These are phyloP conservation scores for Candida railenensis DNA, from an alignment of 805 yeast species.

Conservation along the genomic window DNA sequence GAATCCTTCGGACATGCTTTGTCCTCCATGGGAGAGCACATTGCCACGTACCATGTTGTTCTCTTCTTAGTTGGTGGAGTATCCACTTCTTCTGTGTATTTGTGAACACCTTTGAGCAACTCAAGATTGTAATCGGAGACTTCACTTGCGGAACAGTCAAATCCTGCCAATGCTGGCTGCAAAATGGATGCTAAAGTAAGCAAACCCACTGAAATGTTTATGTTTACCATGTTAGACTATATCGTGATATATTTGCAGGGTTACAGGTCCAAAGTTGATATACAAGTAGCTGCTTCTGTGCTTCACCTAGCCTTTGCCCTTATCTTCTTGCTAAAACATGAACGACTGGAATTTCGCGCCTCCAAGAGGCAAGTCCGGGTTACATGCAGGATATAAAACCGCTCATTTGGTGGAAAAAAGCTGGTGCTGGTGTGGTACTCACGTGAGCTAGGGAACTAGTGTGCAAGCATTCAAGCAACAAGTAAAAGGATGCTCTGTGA, in stretches of 20 bases:
- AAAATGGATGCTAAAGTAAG: background rate
- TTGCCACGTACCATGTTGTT: slow-evolving; percentile 66
- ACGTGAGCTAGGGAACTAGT: no score
- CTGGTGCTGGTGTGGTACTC: no score
- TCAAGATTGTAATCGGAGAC: slow-evolving; percentile 43
- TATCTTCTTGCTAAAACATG: no score
- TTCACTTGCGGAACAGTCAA: slow-evolving; percentile 36
- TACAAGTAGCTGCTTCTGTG: no score
- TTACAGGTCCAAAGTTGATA: no score
- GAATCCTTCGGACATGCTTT: slow-evolving; percentile 67
- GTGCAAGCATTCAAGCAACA: no score
- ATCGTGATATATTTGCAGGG: background rate
- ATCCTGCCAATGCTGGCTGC: slow-evolving; percentile 13
- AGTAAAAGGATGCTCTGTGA: no score
- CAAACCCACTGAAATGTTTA: background rate
- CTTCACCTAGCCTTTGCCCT: no score
- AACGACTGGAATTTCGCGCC: no score
- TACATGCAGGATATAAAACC: no score
- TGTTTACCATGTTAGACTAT: background rate
- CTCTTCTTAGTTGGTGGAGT: slow-evolving; percentile 81
- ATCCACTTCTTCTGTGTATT: slow-evolving; percentile 35
- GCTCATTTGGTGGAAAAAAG: no score
- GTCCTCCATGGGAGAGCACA: slow-evolving; percentile 56
- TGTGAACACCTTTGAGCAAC: slow-evolving; percentile 49
- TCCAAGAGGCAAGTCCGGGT: no score